These are phyloP conservation scores for Aspergillus brasiliensis DNA, from an alignment of 2,329 filamentous ascomycete species.

Conservation along the genomic window DNA sequence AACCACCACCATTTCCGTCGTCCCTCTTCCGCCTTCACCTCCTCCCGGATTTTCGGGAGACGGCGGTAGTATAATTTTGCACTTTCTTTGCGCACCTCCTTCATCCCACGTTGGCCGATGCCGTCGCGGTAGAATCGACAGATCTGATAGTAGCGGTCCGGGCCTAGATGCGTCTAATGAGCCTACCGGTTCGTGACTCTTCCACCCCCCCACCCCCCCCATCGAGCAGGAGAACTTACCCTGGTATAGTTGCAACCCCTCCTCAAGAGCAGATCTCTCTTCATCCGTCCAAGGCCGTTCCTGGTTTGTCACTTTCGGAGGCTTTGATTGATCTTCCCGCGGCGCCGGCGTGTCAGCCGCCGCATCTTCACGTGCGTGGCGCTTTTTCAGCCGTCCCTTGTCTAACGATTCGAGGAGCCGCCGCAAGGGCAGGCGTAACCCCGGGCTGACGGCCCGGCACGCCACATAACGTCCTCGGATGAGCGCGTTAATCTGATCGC, in stretches of 20 bases:
- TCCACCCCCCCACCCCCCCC: too few species aligned
- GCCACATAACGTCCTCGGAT: slow-evolving; percentile 11
- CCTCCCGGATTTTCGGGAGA: slow-evolving; percentile 9
- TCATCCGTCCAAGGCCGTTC: slow-evolving; percentile 23
- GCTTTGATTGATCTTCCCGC: background rate
- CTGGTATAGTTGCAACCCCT: slow-evolving; percentile 27
- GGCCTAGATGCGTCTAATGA: slow-evolving; percentile 8
- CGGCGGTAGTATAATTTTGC: slow-evolving; percentile 13
- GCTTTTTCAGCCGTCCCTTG: background rate
- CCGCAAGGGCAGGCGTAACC: slow-evolving; percentile 12
- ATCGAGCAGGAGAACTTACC: slow-evolving; percentile 14
- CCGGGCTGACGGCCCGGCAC: slow-evolving; percentile 4
- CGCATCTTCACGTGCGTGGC: background rate
- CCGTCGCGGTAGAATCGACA: slow-evolving; percentile 16
- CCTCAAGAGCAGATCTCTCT: slow-evolving; percentile 26
- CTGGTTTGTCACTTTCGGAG: background rate
- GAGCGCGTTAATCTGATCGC: slow-evolving; percentile 18
- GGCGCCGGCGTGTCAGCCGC: background rate
- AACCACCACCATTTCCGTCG: slow-evolving; percentile 26
- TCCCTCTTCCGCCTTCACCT: slow-evolving; percentile 21
- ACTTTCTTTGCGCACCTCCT: slow-evolving; percentile 23
- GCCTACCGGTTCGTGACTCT: background rate
- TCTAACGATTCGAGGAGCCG: slow-evolving; percentile 17
- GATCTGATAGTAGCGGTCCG: slow-evolving; percentile 31
- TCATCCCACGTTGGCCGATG: slow-evolving; percentile 18